Percentiles rank a stretch among this genome's conserved stretches.
phyloP scores from a whole-genome alignment of 108 stramenopile species.

The Poteriospumella lacustris region DNA sequence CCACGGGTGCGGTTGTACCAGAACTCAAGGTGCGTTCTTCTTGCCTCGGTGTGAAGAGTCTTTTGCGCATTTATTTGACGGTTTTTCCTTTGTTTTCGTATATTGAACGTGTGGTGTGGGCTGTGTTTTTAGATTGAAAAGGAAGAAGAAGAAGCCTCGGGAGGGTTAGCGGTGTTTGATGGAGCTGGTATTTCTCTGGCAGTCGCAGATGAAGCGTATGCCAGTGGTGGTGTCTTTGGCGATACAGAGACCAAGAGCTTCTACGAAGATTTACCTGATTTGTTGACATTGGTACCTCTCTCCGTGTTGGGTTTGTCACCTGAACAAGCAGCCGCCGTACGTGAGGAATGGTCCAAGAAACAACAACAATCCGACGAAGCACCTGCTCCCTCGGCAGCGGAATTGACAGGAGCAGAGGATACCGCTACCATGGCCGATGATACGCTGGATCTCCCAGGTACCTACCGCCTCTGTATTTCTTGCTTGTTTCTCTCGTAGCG shows the following conservation, averaged over 20 bases:
- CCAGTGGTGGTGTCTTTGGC: slow-evolving; percentile 66
- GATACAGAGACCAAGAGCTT: slow-evolving; percentile 54
- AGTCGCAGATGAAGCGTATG: slow-evolving; percentile 56
- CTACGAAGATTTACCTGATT: slow-evolving; percentile 87
- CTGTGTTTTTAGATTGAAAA: slow-evolving; percentile 23
- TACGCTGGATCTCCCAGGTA: too few relatives aligned
- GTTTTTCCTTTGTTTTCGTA: too few relatives aligned
- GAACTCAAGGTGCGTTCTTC: slow-evolving; percentile 33
- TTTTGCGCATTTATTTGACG: too few relatives aligned
- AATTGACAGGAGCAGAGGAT: too few relatives aligned
- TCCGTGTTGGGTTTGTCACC: slow-evolving; percentile 68
- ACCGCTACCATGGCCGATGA: too few relatives aligned
- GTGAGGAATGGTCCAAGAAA: not conserved
- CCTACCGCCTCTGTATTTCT: too few relatives aligned
- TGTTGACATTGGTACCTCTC: slow-evolving; percentile 76
- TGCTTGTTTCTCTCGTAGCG: too few relatives aligned
- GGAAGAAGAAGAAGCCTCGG: slow-evolving; percentile 60
- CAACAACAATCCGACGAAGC: too few relatives aligned
- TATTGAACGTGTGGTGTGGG: too few relatives aligned
- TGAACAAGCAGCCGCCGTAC: slow-evolving; percentile 11
- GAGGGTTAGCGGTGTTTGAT: slow-evolving; percentile 33
- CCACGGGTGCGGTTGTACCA: slow-evolving; percentile 64
- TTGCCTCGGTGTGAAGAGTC: too few relatives aligned
- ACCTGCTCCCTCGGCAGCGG: too few relatives aligned
- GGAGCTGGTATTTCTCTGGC: slow-evolving; percentile 67